A percentile compares a stretch with the other conserved stretches of the same genome.
Evolutionary conservation across 1,139 yeast species (phyloP).

Genomic region (Martiniozyma asiatica): DNA sequence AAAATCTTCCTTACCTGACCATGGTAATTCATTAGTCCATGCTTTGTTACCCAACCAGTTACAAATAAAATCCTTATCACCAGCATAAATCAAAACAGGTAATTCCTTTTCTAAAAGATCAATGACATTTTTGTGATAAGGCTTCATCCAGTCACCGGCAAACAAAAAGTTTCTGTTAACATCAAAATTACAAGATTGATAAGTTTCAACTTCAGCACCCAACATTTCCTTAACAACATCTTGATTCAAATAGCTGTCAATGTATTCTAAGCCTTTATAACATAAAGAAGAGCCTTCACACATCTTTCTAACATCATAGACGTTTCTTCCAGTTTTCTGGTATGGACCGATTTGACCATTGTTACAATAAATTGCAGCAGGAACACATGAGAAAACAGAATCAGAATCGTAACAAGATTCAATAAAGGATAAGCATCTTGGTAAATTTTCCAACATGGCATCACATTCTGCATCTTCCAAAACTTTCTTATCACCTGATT

Average conservation of each 20-base stretch:
- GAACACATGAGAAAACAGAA: slow-evolving; percentile 84
- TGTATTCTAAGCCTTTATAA: slow-evolving; percentile 57
- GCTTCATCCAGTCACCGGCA: slow-evolving; percentile 90
- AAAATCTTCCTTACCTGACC: slow-evolving; percentile 50
- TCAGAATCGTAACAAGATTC: slow-evolving; percentile 69
- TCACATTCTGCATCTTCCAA: slow-evolving; percentile 71
- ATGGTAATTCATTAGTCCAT: slow-evolving; percentile 60
- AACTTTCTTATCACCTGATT: slow-evolving; percentile 73
- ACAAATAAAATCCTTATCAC: slow-evolving; percentile 83
- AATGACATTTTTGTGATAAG: slow-evolving; percentile 51
- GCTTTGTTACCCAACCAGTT: slow-evolving; percentile 84
- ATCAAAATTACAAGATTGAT: slow-evolving; percentile 77
- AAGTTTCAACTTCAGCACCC: slow-evolving; percentile 84
- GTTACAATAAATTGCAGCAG: slow-evolving; percentile 87
- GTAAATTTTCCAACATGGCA: slow-evolving; percentile 57
- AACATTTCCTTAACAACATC: slow-evolving; percentile 63
- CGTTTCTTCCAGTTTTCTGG: slow-evolving; percentile 82
- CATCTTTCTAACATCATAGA: slow-evolving; percentile 79
- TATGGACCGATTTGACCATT: slow-evolving; percentile 76
- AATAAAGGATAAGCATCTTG: slow-evolving; percentile 73
- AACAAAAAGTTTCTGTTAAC: slow-evolving; percentile 72
- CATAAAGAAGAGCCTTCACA: slow-evolving; percentile 77
- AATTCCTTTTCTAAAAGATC: slow-evolving; percentile 40
- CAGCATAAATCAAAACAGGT: slow-evolving; percentile 73
- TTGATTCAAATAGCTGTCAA: slow-evolving; percentile 58